Evolutionary conservation across 1,284 basidiomycete species (phyloP), one percentile per base, ranked within the genome.

Genomic region (Malassezia vespertilionis): DNA sequence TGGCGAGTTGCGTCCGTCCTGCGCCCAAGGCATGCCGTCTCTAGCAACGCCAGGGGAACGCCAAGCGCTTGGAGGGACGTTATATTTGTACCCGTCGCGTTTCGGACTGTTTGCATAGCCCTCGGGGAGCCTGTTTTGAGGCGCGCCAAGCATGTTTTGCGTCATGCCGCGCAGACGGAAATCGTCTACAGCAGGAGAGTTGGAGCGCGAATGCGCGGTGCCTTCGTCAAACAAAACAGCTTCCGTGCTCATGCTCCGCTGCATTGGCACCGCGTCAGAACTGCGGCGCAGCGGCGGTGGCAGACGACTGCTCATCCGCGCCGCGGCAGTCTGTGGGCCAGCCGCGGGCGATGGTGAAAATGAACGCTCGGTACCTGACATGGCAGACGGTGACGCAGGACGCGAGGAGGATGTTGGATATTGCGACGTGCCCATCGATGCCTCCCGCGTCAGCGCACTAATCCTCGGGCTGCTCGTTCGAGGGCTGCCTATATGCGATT

Each of bases 401-500:
- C 62, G 56, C 31, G 62, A 62, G 12, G 61, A 52, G 8, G 60
- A 62, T 21, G 63, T 65, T 15, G 63, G 61, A 27, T 65, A 67
- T 20, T 50, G 46, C 48, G 38, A 53, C 12, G 44, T 50, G 27
- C 49, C 53, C 17, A 61, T 41, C 10, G 62, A 52, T 4, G 63
- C 61, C 36, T 67, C 63, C 4, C 65, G 54, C 10, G 62, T 54
- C n/a, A 67, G 50, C 24, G 61, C 61, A 40, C 61, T 63, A 42
- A 58, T 61, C 20, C 65, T 46, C 7, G 65, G 63, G 39, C 53
- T 58, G 31, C 50, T 50, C 14, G 53, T 41, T 22, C 46, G 46
- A 21, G 50, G 48, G 22, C 60, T 63, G 22, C 61, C 56, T 2
- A 56, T 33, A 34, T 60, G 52, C 17, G 61, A 47, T 22, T 39